Conservation (phyloP, 768 basidiomycete genomes). For the Kwoniella sp. region DNA sequence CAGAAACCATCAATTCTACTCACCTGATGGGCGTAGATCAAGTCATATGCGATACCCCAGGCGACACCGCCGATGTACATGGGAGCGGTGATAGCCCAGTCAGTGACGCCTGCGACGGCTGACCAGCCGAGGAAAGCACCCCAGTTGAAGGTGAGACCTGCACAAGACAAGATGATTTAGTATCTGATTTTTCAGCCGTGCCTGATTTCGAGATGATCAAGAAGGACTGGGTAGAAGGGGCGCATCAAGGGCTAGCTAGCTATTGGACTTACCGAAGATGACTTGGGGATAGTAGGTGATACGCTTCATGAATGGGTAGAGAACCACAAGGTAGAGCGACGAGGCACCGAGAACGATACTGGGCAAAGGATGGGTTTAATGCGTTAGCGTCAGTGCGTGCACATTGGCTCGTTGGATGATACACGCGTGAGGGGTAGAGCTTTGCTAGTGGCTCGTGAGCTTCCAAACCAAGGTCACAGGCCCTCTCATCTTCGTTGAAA, state of each 20-base stretch:
- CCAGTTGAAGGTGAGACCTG: slow-evolving; percentile 97
- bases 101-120: slow-evolving; percentile 75
- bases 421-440: no score
- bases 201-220: no score
- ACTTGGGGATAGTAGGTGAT: slow-evolving; percentile 96
- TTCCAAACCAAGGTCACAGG: no score
- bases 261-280: slow-evolving; percentile 79
- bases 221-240: no score
- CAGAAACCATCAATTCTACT: slow-evolving; percentile 15
- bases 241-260: no score
- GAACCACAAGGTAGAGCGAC: slow-evolving; percentile 78
- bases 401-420: not conserved
- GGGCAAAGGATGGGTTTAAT: not conserved
- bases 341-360: slow-evolving; percentile 91
- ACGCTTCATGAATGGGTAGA: slow-evolving; percentile 97
- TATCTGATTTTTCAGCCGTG: no score
- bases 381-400: not conserved
- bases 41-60: slow-evolving; percentile 97
- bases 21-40: slow-evolving; percentile 96
- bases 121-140: slow-evolving; percentile 95
- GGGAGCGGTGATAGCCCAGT: slow-evolving; percentile 82
- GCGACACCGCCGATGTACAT: slow-evolving; percentile 85
- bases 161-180: no score
- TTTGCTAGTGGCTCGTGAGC: no score
- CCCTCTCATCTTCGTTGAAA: no score